These are phyloP conservation scores for Mikania micrantha DNA, from an alignment of 129 eudicot species.

Conservation along the genomic window DNA sequence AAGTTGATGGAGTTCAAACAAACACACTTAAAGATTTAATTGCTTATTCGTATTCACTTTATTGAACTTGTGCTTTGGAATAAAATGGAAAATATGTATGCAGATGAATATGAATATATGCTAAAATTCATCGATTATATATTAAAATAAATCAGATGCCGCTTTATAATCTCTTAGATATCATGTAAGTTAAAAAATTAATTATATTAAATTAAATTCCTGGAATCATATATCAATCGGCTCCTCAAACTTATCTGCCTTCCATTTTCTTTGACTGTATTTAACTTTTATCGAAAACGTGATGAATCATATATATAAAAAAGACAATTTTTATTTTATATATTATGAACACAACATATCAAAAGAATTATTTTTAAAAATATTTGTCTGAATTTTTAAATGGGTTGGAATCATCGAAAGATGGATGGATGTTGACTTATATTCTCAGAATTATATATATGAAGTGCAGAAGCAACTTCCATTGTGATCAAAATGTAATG, in stretches of 20 bases:
- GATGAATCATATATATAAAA: slow-evolving; percentile 21
- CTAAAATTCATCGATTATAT: slow-evolving; percentile 18
- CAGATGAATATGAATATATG: slow-evolving; percentile 35
- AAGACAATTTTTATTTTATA: not conserved
- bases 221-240: slow-evolving; percentile 19
- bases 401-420: slow-evolving; percentile 41
- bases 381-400: slow-evolving; percentile 15
- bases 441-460: slow-evolving; percentile 40
- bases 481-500: slow-evolving; percentile 15
- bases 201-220: not conserved
- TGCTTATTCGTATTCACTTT: slow-evolving; percentile 34
- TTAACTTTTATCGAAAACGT: slow-evolving; percentile 1
- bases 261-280: not conserved
- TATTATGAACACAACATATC: not conserved
- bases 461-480: slow-evolving; percentile 33
- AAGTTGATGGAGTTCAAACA: slow-evolving; percentile 16
- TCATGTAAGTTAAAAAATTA: slow-evolving; percentile 13
- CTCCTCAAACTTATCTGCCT: slow-evolving; percentile 7
- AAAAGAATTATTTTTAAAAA: not conserved
- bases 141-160: slow-evolving; percentile 18
- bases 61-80: slow-evolving; percentile 30
- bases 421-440: slow-evolving; percentile 27
- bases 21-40: slow-evolving; percentile 21
- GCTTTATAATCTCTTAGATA: slow-evolving; percentile 24
- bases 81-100: slow-evolving; percentile 24